Percentiles rank a stretch among this genome's conserved stretches.
phyloP scores from a whole-genome alignment of 352 stramenopile genomes.

The Pythium biforme region DNA sequence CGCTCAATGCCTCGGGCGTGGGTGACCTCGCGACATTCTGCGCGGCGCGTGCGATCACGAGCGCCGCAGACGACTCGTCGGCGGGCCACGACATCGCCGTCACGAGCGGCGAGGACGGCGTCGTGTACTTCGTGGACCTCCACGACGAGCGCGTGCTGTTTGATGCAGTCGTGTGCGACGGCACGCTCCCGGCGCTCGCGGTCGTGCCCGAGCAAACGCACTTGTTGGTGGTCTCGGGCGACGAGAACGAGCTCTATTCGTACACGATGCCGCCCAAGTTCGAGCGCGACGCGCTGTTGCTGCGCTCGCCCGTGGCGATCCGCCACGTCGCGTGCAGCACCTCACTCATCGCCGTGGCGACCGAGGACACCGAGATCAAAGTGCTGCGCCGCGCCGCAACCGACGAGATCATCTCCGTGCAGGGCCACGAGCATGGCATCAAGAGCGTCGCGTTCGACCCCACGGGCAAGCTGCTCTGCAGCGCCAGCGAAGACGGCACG shows the following conservation, averaged over 20 bases:
- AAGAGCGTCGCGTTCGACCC: slow-evolving; percentile 78
- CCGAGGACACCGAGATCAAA: slow-evolving; percentile 70
- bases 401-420: slow-evolving; percentile 60
- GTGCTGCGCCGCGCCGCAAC: slow-evolving; percentile 55
- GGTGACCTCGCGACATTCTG: slow-evolving; percentile 62
- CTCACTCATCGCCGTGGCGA: slow-evolving; percentile 65
- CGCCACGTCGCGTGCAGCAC: slow-evolving; percentile 63
- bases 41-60: slow-evolving; percentile 29
- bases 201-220: slow-evolving; percentile 65
- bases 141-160: slow-evolving; percentile 43
- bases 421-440: slow-evolving; percentile 59
- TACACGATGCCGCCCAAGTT: slow-evolving; percentile 60
- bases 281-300: slow-evolving; percentile 54
- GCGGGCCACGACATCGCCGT: slow-evolving; percentile 56
- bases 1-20: slow-evolving; percentile 68
- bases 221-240: slow-evolving; percentile 64
- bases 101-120: slow-evolving; percentile 77
- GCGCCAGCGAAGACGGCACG: slow-evolving; percentile 61
- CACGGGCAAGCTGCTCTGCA: slow-evolving; percentile 57
- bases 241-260: slow-evolving; percentile 68
- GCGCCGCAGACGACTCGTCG: slow-evolving; percentile 32
- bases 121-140: slow-evolving; percentile 77
- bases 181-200: slow-evolving; percentile 64
- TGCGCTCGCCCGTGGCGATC: slow-evolving; percentile 73
- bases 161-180: slow-evolving; percentile 56